phyloP scores from a whole-genome alignment of 805 yeast genomes.

The Pichia cephalocereana region DNA sequence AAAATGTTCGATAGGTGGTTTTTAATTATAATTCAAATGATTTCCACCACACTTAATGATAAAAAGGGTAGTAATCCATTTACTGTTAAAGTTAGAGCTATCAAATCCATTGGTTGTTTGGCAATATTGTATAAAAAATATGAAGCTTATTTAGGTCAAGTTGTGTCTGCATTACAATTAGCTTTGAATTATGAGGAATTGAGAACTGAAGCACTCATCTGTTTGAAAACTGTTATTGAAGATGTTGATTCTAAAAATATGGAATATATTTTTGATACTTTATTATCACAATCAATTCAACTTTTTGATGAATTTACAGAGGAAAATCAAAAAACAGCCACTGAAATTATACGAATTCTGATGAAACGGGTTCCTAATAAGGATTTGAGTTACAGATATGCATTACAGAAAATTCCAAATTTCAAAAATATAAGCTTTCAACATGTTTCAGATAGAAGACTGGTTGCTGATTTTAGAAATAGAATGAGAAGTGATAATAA shows the following conservation, averaged over 20 bases:
- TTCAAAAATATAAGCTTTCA: conserved; percentile 2
- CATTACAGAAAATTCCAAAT: conserved; percentile 2
- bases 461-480: conserved; percentile 38
- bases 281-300: conserved; percentile 66
- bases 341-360: conserved; percentile 1
- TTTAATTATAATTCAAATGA: conserved; percentile 66
- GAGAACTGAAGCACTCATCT: conserved; percentile 50
- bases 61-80: conserved; percentile 63
- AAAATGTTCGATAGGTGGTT: conserved; percentile 25
- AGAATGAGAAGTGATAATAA: conserved; percentile 55
- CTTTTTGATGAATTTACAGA: conserved; percentile 46
- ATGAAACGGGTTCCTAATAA: conserved; percentile 5
- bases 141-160: conserved; percentile 62
- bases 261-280: conserved; percentile 59
- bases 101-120: conserved; percentile 65
- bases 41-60: conserved; percentile 73
- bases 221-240: conserved; percentile 57
- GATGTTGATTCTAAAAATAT: conserved; percentile 49
- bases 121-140: conserved; percentile 39
- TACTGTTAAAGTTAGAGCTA: conserved; percentile 59
- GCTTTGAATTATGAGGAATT: conserved; percentile 57
- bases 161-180: conserved; percentile 77
- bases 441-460: conserved; percentile 1
- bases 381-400: conserved; percentile 6
- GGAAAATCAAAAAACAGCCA: conserved; percentile 42